phyloP scores from a whole-genome alignment of 2,329 filamentous ascomycete species.

The Colletotrichum viniferum region DNA sequence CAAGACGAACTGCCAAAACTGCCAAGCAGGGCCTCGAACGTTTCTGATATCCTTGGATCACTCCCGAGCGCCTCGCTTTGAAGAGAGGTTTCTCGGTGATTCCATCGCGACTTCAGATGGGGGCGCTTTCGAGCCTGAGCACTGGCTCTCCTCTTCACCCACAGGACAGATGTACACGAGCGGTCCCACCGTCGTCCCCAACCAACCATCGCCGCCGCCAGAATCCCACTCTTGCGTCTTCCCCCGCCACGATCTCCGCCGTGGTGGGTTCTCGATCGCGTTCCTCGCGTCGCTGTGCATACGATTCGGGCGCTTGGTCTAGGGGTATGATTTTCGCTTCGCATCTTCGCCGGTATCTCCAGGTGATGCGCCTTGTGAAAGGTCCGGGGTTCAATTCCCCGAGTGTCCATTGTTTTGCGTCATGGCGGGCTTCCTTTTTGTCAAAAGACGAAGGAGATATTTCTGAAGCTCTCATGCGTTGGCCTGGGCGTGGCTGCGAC shows the following conservation, averaged over 20 bases:
- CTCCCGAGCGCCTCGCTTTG: not conserved
- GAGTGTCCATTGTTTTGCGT: not conserved
- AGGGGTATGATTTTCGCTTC: constrained; percentile 5
- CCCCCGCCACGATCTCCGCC: not conserved
- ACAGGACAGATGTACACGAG: not conserved
- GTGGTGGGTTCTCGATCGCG: not conserved
- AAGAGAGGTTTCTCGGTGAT: not conserved
- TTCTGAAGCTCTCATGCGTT: not conserved
- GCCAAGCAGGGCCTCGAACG: not conserved
- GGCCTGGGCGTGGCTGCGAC: not conserved
- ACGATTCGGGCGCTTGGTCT: not conserved
- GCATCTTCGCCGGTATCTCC: not conserved
- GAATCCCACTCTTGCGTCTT: not conserved
- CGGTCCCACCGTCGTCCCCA: not conserved
- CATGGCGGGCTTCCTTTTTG: not conserved
- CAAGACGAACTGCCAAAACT: not conserved
- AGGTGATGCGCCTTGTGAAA: not conserved
- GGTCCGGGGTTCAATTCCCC: constrained; percentile 1
- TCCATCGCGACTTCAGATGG: not conserved
- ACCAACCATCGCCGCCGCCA: not conserved
- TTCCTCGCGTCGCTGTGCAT: not conserved
- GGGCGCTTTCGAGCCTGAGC: not conserved
- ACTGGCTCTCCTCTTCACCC: not conserved
- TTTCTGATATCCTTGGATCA: not conserved
- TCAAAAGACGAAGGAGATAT: not conserved